Percentiles rank a stretch among this genome's conserved stretches.
Conservation (phyloP, 805 yeast genomes). For the Wickerhamiella qilinensis region DNA sequence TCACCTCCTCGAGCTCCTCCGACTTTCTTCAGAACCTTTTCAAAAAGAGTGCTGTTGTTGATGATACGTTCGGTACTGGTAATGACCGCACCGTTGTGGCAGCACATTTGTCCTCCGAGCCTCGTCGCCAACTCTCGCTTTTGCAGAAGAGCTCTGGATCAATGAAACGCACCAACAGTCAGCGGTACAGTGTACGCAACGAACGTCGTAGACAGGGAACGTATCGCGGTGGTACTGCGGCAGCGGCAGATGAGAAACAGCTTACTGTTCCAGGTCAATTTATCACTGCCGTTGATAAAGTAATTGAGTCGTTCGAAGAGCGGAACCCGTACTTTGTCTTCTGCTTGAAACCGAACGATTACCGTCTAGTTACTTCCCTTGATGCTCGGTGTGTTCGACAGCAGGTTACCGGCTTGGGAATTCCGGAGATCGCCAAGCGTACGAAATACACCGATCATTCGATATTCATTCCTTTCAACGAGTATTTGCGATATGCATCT, state of each 20-base stretch:
- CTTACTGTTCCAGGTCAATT: slow-evolving; percentile 14
- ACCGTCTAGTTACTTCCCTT: slow-evolving; percentile 22
- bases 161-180: slow-evolving; percentile 1
- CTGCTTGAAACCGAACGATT: slow-evolving; percentile 28
- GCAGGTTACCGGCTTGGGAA: slow-evolving; percentile 26
- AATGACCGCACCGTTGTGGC: slow-evolving; percentile 20
- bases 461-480: slow-evolving; percentile 25
- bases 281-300: slow-evolving; percentile 20
- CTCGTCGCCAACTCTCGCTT: slow-evolving; percentile 26
- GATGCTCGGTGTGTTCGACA: slow-evolving; percentile 29
- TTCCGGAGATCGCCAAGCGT: slow-evolving; percentile 26
- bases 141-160: slow-evolving; percentile 7
- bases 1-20: slow-evolving; percentile 24
- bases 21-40: slow-evolving; percentile 23
- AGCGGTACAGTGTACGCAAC: slow-evolving; percentile 8
- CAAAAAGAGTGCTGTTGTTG: slow-evolving; percentile 23
- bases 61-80: slow-evolving; percentile 19
- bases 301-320: slow-evolving; percentile 24
- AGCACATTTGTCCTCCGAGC: slow-evolving; percentile 26
- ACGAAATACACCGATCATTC: slow-evolving; percentile 25
- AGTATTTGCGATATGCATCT: slow-evolving; percentile 19
- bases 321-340: slow-evolving; percentile 26
- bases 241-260: slow-evolving; percentile 5
- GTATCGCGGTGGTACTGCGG: slow-evolving; percentile 4
- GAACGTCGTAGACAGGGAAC: slow-evolving; percentile 6